phyloP scores from a whole-genome alignment of 2,329 filamentous ascomycete genomes.

The Trichoderma sp. region DNA sequence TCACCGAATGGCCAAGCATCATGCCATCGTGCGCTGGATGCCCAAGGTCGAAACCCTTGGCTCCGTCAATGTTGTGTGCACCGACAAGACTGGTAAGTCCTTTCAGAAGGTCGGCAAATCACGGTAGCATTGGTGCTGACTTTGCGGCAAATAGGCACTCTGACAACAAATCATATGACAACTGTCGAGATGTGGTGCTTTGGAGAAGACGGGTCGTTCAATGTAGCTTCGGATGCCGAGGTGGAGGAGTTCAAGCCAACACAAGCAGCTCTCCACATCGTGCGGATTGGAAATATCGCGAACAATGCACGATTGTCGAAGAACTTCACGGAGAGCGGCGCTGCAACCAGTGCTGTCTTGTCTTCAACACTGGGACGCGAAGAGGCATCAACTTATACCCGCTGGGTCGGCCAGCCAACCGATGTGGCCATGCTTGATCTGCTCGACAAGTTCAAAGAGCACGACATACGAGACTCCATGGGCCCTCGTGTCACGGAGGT shows the following conservation, averaged over 20 bases:
- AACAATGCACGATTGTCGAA: conserved; percentile 87
- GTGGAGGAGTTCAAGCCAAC: conserved; percentile 62
- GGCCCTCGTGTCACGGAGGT: conserved; percentile 83
- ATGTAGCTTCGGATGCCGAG: conserved; percentile 59
- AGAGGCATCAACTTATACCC: conserved; percentile 67
- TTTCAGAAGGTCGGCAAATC: not conserved
- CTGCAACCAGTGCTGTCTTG: conserved; percentile 73
- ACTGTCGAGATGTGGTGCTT: conserved; percentile 97
- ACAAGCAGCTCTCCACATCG: conserved; percentile 73
- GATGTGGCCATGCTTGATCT: conserved; percentile 97
- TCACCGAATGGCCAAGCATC: conserved; percentile 90
- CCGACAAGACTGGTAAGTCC: conserved; percentile 82
- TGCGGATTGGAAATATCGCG: conserved; percentile 93
- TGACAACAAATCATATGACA: conserved; percentile 98
- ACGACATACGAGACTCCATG: conserved; percentile 84
- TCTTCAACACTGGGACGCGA: conserved; percentile 74
- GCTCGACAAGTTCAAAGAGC: conserved; percentile 85
- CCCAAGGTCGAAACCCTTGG: conserved; percentile 97
- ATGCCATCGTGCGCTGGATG: conserved; percentile 92
- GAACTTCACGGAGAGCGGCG: conserved; percentile 67
- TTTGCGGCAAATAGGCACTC: conserved; percentile 62
- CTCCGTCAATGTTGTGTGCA: conserved; percentile 99
- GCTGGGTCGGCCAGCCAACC: conserved; percentile 96
- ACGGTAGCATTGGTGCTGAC: not conserved
- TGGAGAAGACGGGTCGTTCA: conserved; percentile 59